Evolutionary conservation across 352 stramenopile genomes (phyloP), one percentile per base, ranked within the genome.

Genomic region (Albugo candida): DNA sequence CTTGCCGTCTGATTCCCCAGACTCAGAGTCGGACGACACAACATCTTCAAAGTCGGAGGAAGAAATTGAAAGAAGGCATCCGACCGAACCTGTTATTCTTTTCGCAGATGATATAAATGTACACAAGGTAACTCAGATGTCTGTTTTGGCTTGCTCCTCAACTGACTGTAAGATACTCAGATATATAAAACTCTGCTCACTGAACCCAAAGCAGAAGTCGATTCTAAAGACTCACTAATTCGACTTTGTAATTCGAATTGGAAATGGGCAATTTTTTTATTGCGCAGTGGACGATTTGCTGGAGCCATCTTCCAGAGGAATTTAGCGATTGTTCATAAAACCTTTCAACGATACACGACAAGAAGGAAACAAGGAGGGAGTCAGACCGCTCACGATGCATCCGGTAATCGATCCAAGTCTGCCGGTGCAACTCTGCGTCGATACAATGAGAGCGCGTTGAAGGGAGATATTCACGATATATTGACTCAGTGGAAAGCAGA

Each of bases 281-380:
- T 97, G 14, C 82, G 81, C 51, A 94, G 78, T 41, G 91, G 91
- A 13, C 67, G 87, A 43, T 97, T 97, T 63, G 88, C 84, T 4
- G 83, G 75, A 5, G 87, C 76, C 14, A 66, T 96, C 6, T 97
- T 93, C 59, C 63, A 87, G 35, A 69, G 75, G 54, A 80, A 87
- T 35, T 86, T 82, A 55, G 92, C 85, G 35, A 21, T 96, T 14
- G 75, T 73, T 37, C 91, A 97, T 60, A 93, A 91, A 59, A 89
- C 86, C 37, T 95, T 88, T 41, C 74, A 91, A 49, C 66, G 84
- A 14, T 97, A 97, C 64, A 97, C 91, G 8, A 81, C 89, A 5
- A 75, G 91, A 34, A 78, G 88, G 46, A 95, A 95, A 47, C 91
- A 97, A 56, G 91, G 91, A 18, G 92, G 91, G 5, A 81, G 73